Evolutionary conservation across 345 rosid species (phyloP).

Genomic region (Eucalyptus tenuipes): DNA sequence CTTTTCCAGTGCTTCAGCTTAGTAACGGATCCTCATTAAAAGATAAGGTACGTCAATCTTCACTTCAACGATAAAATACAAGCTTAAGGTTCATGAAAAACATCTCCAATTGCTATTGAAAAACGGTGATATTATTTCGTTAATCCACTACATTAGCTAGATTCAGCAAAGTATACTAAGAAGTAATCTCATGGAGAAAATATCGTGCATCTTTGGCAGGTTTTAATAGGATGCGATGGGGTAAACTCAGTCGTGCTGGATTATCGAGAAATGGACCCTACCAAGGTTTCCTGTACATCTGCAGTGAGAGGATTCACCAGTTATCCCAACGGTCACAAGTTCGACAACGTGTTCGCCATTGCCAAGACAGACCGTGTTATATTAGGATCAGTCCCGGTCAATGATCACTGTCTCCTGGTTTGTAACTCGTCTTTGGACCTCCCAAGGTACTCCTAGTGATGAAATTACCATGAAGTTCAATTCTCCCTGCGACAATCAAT

Average conservation of each 20-base stretch:
- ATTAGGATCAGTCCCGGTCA: conserved; percentile 25
- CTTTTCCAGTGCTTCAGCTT: conserved; percentile 18
- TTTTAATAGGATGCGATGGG: conserved; percentile 55
- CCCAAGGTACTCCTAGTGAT: not conserved
- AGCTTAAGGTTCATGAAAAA: not conserved
- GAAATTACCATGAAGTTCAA: not conserved
- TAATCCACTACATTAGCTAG: not conserved
- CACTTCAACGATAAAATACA: not conserved
- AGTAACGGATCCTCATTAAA: conserved; percentile 14
- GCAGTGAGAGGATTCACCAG: conserved; percentile 34
- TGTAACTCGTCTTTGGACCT: not conserved
- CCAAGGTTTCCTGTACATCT: conserved; percentile 9
- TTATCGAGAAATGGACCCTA: conserved; percentile 16
- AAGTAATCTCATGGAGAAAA: not conserved
- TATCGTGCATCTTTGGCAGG: not conserved
- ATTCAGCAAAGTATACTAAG: not conserved
- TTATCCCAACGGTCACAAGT: conserved; percentile 35
- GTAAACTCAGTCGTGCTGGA: conserved; percentile 32
- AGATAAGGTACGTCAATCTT: conserved; percentile 17
- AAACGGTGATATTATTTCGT: not conserved
- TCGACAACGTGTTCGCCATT: conserved; percentile 9
- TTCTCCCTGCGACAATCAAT: no score
- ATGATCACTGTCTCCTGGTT: conserved; percentile 28
- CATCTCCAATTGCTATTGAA: not conserved
- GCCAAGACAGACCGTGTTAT: not conserved